Base-by-base conservation (phyloP, 1,284 basidiomycete genomes). In the Cryptococcus depauperatus region DNA sequence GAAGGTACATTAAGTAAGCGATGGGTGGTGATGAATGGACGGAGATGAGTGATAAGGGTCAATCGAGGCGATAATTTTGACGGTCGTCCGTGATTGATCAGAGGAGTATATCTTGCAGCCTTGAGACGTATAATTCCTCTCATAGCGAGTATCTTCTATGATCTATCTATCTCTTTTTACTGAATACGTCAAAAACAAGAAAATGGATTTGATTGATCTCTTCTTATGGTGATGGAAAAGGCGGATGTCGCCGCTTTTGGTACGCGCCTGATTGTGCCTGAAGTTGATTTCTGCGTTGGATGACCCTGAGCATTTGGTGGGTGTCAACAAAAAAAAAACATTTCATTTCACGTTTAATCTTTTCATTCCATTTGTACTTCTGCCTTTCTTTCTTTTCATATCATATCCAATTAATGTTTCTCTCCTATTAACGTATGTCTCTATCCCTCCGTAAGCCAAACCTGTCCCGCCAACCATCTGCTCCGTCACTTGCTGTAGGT, bases 401-500 rank as follows among this genome's bases (percentile, higher is more conserved):
- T 16, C 3, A 16, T 16, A 30, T 13, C 35, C 21, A 21, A 37
- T 22, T 22, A 6, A 22, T 14, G 13, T 8, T 18, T 14, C 9
- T 22, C 19, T 6, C 19, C n/a, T 25, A 19, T 9, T 14, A 25
- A 21, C 37, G 22, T 22, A 51, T 48, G 46, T 47, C 50, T 27
- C 37, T 47, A 23, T 48, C 50, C 21, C 50, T 47, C 14, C 30
- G 37, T n/a, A 59, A 56, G 50, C 48, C 52, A 11, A 50, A 58
- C 1, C 48, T 64, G 16, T 52, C 58, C 23, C 55, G 58, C 14
- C 54, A 56, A 51, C 50, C 49, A 4, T 64, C 62, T 5, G 57
- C 55, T 8, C 56, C 59, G 14, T 62, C 59, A 16, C 50, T 64
- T 29, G 55, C 55, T 14, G 51, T 64, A 19, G 62, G 60, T 19